A percentile compares a stretch with the other conserved stretches of the same genome.
Evolutionary conservation across 345 rosid species (phyloP).

Genomic region (Eucalyptus erythrocorys): DNA sequence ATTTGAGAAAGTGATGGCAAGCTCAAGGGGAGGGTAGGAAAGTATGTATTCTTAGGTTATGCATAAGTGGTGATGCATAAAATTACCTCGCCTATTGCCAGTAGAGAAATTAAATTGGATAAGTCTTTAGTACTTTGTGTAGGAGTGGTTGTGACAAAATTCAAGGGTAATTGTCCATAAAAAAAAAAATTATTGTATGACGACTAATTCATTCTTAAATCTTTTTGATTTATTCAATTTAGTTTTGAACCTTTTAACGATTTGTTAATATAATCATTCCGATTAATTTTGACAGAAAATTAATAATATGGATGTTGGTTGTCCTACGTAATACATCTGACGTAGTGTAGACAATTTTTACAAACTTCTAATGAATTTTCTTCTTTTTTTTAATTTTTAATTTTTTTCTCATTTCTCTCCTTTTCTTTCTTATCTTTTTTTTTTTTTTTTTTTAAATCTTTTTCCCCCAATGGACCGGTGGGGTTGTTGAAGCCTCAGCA

Average conservation of each 20-base stretch:
- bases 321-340: fast-evolving
- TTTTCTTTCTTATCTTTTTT: not conserved
- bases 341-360: too few species aligned
- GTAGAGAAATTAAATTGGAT: not conserved
- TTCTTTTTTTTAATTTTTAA: too few species aligned
- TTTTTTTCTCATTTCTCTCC: not conserved
- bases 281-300: not conserved
- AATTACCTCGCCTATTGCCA: not conserved
- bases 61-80: not conserved
- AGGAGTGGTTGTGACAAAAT: not conserved
- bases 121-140: not conserved
- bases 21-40: not conserved
- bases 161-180: too few species aligned
- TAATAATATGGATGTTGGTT: fast-evolving
- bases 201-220: fast-evolving
- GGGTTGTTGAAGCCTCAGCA: not conserved
- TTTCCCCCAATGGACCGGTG: fast-evolving
- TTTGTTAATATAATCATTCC: fast-evolving
- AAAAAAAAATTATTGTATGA: too few species aligned
- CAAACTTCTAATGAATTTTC: not conserved
- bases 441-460: not conserved
- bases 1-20: not conserved
- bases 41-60: not conserved
- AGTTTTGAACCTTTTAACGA: not conserved
- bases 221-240: not conserved